phyloP scores from a whole-genome alignment of 2,329 filamentous ascomycete genomes.

The Aspergillus hiratsukae region DNA sequence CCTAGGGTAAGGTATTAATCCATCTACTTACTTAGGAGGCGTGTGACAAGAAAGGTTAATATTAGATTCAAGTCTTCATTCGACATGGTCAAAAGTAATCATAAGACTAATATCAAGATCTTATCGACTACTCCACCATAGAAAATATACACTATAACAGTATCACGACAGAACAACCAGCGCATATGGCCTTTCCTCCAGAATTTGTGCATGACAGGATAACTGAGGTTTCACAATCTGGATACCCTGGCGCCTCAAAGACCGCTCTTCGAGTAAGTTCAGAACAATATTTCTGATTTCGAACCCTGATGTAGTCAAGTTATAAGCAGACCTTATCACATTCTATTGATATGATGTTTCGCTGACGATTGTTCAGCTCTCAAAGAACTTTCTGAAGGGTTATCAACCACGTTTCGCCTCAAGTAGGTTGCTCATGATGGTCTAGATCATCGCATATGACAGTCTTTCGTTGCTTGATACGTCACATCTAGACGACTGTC shows the following conservation, averaged over 20 bases:
- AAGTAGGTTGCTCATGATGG: not conserved
- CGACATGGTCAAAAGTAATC: not conserved
- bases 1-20: no score
- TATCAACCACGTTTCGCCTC: not conserved
- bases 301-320: not conserved
- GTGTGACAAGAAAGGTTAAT: no score
- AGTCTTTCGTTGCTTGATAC: not conserved
- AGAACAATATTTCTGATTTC: not conserved
- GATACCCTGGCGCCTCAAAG: not conserved
- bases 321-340: not conserved
- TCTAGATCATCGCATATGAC: not conserved
- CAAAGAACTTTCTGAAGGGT: not conserved
- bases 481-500: not conserved
- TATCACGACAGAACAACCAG: not conserved
- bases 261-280: no score
- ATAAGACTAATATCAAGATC: not conserved
- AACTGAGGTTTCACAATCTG: not conserved
- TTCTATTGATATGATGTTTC: not conserved
- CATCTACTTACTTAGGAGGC: no score
- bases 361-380: not conserved
- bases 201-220: not conserved
- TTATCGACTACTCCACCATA: not conserved
- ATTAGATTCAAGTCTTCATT: no score
- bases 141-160: not conserved
- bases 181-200: not conserved